Evolutionary conservation across 148 eudicot genomes (phyloP).

Genomic region (Oxyria digyna): DNA sequence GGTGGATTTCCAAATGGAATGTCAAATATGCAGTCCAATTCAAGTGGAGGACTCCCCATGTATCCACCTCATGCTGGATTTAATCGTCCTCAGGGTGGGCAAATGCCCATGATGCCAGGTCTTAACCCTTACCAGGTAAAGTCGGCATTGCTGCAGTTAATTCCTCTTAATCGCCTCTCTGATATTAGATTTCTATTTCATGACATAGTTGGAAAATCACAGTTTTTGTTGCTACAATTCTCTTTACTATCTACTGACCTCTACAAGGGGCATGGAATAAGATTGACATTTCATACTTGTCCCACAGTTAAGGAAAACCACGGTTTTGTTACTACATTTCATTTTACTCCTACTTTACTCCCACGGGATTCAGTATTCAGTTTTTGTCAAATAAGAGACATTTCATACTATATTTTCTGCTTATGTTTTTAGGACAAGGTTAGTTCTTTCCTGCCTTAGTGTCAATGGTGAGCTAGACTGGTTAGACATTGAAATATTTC

Average conservation of each 20-base stretch:
- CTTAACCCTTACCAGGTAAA: constrained; percentile 82
- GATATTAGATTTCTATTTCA: not conserved
- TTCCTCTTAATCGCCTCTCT: not conserved
- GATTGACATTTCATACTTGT: not conserved
- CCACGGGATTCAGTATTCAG: not conserved
- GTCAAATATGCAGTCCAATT: constrained; percentile 51
- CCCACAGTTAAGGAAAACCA: no score
- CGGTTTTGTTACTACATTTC: no score
- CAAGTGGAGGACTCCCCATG: constrained; percentile 65
- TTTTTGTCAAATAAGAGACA: not conserved
- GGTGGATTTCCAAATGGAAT: constrained; percentile 53
- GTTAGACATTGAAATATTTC: not conserved
- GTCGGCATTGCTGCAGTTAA: not conserved
- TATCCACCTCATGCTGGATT: constrained; percentile 60
- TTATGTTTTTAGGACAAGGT: not conserved
- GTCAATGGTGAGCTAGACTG: not conserved
- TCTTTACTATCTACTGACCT: no score
- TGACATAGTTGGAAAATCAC: no score
- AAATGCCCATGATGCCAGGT: constrained; percentile 84
- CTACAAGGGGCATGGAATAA: no score
- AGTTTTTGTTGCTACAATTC: no score
- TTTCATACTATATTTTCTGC: not conserved
- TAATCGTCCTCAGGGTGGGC: constrained; percentile 79
- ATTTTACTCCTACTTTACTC: no score
- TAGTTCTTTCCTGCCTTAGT: not conserved